A percentile compares a stretch with the other conserved stretches of the same genome.
Conservation (phyloP, 192 early-diverging fungal species). For the Lunasporangiospora selenospora region DNA sequence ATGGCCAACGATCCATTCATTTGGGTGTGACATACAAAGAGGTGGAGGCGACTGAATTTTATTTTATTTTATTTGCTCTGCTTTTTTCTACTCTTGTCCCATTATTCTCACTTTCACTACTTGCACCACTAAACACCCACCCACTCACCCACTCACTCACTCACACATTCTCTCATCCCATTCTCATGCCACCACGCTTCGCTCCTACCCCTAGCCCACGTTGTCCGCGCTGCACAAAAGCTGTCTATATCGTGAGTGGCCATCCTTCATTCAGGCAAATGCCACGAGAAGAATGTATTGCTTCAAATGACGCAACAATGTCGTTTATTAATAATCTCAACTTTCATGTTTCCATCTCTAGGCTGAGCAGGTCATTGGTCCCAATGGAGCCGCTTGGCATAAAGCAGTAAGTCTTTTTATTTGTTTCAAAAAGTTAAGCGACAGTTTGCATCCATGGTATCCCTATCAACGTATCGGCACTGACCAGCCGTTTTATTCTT, state of each 20-base stretch:
- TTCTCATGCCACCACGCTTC: slow-evolving; percentile 55
- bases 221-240: slow-evolving; percentile 59
- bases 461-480: neutral
- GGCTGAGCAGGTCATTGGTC: slow-evolving; percentile 48
- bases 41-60: too few relatives aligned
- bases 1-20: too few relatives aligned
- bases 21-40: too few relatives aligned
- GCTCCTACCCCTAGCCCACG: slow-evolving; percentile 47
- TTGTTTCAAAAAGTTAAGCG: too few relatives aligned
- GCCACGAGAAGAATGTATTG: neutral
- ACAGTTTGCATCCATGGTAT: neutral
- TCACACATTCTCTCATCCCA: too few relatives aligned
- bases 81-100: neutral
- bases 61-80: neutral
- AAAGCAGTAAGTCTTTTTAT: slow-evolving; percentile 39
- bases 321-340: neutral
- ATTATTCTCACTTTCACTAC: neutral
- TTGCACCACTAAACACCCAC: too few relatives aligned
- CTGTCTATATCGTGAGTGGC: slow-evolving; percentile 59
- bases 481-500: neutral
- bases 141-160: too few relatives aligned
- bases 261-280: neutral
- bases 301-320: neutral
- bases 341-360: neutral
- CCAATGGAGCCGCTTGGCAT: slow-evolving; percentile 43